Percentiles rank a stretch among this genome's conserved stretches.
Evolutionary conservation across 2,329 filamentous ascomycete genomes (phyloP).

Genomic region (Aspergillus bombycis): DNA sequence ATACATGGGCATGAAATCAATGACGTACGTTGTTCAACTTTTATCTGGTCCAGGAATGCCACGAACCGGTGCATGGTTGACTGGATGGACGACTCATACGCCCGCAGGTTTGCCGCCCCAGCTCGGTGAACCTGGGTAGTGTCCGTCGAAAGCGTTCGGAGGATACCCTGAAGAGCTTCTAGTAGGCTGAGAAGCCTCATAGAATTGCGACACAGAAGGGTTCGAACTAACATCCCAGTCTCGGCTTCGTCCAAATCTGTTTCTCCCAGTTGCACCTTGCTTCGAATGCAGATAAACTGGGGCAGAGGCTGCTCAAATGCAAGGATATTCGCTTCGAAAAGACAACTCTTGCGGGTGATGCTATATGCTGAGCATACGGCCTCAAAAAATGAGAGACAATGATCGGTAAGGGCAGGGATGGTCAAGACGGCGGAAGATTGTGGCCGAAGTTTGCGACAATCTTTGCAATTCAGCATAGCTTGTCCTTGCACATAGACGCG

Average conservation of each 20-base stretch:
- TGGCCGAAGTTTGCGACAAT: slow-evolving; percentile 22
- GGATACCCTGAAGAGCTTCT: slow-evolving; percentile 21
- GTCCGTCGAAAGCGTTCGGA: slow-evolving; percentile 19
- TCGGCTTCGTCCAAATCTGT: slow-evolving; percentile 33
- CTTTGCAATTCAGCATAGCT: slow-evolving; percentile 26
- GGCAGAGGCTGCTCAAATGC: slow-evolving; percentile 27
- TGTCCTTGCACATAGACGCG: slow-evolving; percentile 27
- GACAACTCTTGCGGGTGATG: slow-evolving; percentile 23
- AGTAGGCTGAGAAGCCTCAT: slow-evolving; percentile 28
- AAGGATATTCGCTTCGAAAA: slow-evolving; percentile 28
- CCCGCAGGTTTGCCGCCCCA: slow-evolving; percentile 14
- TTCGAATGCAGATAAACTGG: slow-evolving; percentile 30
- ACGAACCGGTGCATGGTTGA: slow-evolving; percentile 25
- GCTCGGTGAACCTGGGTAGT: slow-evolving; percentile 14
- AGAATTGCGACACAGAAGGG: slow-evolving; percentile 26
- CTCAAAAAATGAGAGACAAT: slow-evolving; percentile 31
- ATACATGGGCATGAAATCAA: background rate
- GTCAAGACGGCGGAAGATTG: slow-evolving; percentile 36
- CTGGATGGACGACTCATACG: slow-evolving; percentile 27
- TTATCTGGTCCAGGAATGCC: slow-evolving; percentile 29
- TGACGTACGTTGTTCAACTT: slow-evolving; percentile 19
- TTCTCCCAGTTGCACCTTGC: slow-evolving; percentile 28
- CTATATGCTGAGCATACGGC: slow-evolving; percentile 31
- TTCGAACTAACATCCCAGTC: slow-evolving; percentile 25
- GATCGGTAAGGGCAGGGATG: slow-evolving; percentile 44